Evolutionary conservation across 2,329 filamentous ascomycete species (phyloP), one percentile per base, ranked within the genome.

Genomic region (Aspergillus carbonarius): DNA sequence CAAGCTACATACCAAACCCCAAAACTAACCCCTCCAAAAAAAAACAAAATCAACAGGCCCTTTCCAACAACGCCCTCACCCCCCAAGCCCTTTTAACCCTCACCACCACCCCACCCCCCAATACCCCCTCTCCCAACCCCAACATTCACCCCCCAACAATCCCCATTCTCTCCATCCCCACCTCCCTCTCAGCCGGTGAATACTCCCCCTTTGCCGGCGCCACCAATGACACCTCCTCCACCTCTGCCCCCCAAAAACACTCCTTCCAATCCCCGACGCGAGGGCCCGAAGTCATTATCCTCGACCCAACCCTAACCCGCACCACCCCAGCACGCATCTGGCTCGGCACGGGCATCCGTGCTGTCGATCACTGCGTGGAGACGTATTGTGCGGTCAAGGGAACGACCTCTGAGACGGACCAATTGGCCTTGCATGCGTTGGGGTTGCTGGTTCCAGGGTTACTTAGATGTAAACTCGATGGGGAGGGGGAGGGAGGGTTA

Each of bases 311-410:
- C 77, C 80, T 3, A 75, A 86, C 3, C 81, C 85, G 63, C 82
- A 86, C 66, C 83, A 83, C 60, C 76, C 86, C 12, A 81, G 85
- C 69, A 78, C 79, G 32, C 8, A 55, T 61, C 40, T 66, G 60
- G 63, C 35, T 65, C 1, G 82, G 80, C 44, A 85, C 83, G 0
- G 85, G 85, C 0, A 75, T 87, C 7, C 75, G 84, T 8, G 78
- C 81, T 0, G 77, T 86, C 0, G 84, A 86, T 63, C 83, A 86
- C 65, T 85, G 83, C 57, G 79, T 86, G 4, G 84, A 86, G 69
- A 81, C 80, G 1, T 67, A 83, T 4, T 84, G 81, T 60, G 80
- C 79, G 1, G 65, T 78, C 1, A 61, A 67, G 1, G 66, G 67
- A 1, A 69, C 66, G 9, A 76, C 72, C 1, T 42, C 63, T 0